phyloP scores from a whole-genome alignment of 2,329 filamentous ascomycete species.

The Xylariaceae sp. region DNA sequence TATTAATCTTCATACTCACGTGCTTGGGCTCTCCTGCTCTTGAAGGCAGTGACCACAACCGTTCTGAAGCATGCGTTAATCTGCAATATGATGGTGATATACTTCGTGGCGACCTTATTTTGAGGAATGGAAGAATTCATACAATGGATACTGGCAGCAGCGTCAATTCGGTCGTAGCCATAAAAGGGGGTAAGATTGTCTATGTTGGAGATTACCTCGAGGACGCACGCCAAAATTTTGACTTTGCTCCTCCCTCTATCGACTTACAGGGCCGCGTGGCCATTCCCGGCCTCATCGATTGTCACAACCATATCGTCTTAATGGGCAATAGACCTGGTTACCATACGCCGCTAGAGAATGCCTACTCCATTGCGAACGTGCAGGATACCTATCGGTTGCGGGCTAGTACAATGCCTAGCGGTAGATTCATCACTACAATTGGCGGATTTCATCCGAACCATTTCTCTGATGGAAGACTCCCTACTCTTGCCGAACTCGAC shows the following conservation, averaged over 20 bases:
- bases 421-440: conserved; percentile 34
- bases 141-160: conserved; percentile 24
- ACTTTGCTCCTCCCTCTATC: conserved; percentile 14
- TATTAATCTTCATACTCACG: neutral
- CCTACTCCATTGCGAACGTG: conserved; percentile 32
- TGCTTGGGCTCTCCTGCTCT: neutral
- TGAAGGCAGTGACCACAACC: neutral
- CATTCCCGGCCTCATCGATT: conserved; percentile 33
- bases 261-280: conserved; percentile 29
- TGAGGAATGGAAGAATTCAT: conserved; percentile 34
- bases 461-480: conserved; percentile 31
- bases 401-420: conserved; percentile 15
- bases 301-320: conserved; percentile 36
- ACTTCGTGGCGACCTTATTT: conserved; percentile 25
- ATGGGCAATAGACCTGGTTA: conserved; percentile 35
- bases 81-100: neutral
- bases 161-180: conserved; percentile 26
- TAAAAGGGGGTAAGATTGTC: conserved; percentile 29
- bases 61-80: neutral
- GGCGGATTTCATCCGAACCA: conserved; percentile 35
- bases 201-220: conserved; percentile 30
- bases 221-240: conserved; percentile 19
- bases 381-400: conserved; percentile 22
- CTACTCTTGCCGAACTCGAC: conserved; percentile 34
- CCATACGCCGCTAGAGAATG: conserved; percentile 34